Percentiles rank a stretch among this genome's conserved stretches.
Conservation (phyloP, 495 filamentous ascomycete genomes). For the Xylaria bambusicola region DNA sequence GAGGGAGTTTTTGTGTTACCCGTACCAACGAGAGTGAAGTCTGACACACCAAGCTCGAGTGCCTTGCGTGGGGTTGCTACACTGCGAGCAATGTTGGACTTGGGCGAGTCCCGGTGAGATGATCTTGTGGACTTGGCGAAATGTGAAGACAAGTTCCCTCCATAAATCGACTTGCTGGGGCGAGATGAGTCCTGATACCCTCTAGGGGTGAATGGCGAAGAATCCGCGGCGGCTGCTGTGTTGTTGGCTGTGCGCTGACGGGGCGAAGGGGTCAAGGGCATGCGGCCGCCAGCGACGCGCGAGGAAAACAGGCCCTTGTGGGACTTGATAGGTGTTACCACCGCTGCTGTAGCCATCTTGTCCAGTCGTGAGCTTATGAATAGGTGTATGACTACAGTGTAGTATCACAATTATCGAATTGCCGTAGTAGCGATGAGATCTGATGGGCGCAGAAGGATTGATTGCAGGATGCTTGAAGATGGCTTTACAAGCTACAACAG, state of each 20-base stretch:
- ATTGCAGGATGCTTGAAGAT: slow-evolving; percentile 31
- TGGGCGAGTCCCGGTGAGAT: slow-evolving; percentile 75
- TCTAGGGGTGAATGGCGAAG: slow-evolving; percentile 80
- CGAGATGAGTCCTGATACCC: slow-evolving; percentile 57
- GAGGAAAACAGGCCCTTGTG: slow-evolving; percentile 90
- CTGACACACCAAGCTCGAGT: slow-evolving; percentile 89
- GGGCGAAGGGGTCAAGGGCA: slow-evolving; percentile 92
- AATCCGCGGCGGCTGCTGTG: slow-evolving; percentile 52
- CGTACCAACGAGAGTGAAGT: slow-evolving; percentile 87
- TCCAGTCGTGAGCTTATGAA: slow-evolving; percentile 23
- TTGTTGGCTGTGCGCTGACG: slow-evolving; percentile 49
- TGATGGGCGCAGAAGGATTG: slow-evolving; percentile 40
- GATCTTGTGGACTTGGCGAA: slow-evolving; percentile 67
- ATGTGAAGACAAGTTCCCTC: slow-evolving; percentile 68
- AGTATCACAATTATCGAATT: slow-evolving; percentile 43
- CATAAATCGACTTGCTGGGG: slow-evolving; percentile 68
- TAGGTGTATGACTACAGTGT: slow-evolving; percentile 35
- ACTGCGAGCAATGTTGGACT: slow-evolving; percentile 86
- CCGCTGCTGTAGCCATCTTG: slow-evolving; percentile 83
- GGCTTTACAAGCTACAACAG: too few relatives aligned
- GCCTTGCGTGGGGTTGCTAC: slow-evolving; percentile 68
- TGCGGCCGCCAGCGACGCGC: slow-evolving; percentile 89
- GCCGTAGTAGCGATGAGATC: slow-evolving; percentile 44
- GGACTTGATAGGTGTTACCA: slow-evolving; percentile 91
- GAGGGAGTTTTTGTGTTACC: slow-evolving; percentile 68